phyloP scores from a whole-genome alignment of 805 yeast genomes.

The Wickerhamomyces subpelliculosus region DNA sequence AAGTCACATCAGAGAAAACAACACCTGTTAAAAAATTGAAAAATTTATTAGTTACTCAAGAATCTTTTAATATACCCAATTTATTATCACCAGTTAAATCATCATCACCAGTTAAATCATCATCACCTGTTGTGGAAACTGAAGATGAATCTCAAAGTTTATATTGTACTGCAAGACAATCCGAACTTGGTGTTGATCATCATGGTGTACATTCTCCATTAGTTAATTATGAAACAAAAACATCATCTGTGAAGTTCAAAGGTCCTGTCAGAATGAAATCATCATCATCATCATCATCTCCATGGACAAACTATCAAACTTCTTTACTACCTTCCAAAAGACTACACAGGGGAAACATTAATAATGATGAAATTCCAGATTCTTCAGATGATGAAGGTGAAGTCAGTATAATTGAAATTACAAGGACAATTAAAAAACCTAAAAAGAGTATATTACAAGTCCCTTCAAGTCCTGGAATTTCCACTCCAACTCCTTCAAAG shows the following conservation, averaged over 20 bases:
- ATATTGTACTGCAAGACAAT: slow-evolving; percentile 3
- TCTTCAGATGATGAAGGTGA: slow-evolving; percentile 20
- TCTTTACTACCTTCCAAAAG: slow-evolving; percentile 11
- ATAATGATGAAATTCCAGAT: slow-evolving; percentile 10
- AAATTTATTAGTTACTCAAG: slow-evolving; percentile 8
- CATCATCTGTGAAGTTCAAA: slow-evolving; percentile 5
- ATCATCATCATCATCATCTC: slow-evolving; percentile 11
- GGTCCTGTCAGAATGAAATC: not conserved
- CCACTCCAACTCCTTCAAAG: slow-evolving; percentile 6
- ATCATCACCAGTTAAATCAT: not conserved
- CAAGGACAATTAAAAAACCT: slow-evolving; percentile 15
- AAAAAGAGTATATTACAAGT: slow-evolving; percentile 15
- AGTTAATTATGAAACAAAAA: not conserved
- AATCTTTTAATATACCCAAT: slow-evolving; percentile 15
- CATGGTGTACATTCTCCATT: slow-evolving; percentile 7
- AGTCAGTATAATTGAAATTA: slow-evolving; percentile 19
- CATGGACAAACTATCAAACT: slow-evolving; percentile 3
- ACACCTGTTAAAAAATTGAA: slow-evolving; percentile 9
- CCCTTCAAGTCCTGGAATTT: slow-evolving; percentile 13
- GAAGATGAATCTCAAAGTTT: not conserved
- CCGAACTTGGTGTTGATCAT: not conserved
- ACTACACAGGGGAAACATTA: not conserved
- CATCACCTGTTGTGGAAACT: not conserved
- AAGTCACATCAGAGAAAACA: slow-evolving; percentile 5
- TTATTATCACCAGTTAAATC: slow-evolving; percentile 7